These are phyloP conservation scores for Fusarium chaquense DNA, from an alignment of 2,329 filamentous ascomycete genomes.

Conservation along the genomic window DNA sequence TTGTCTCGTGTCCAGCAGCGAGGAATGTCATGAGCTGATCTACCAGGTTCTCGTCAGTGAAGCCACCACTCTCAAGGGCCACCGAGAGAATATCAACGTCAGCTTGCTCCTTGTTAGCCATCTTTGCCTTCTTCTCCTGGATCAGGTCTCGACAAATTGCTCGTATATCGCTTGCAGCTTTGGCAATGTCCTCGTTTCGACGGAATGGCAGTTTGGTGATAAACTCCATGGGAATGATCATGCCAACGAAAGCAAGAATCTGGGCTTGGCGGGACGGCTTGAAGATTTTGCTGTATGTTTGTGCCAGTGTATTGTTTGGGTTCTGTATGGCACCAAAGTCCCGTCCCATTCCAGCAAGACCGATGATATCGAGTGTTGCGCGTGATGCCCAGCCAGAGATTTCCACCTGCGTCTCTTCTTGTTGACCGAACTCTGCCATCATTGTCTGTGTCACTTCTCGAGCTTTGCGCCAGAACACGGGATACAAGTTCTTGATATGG, in stretches of 20 bases:
- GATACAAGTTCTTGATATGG: constrained; percentile 86
- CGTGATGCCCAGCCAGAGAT: constrained; percentile 73
- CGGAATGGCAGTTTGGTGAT: constrained; percentile 74
- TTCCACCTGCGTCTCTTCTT: constrained; percentile 62
- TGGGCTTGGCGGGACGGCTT: constrained; percentile 63
- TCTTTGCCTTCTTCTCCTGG: constrained; percentile 71
- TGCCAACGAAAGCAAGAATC: constrained; percentile 67
- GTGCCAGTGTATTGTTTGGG: constrained; percentile 68
- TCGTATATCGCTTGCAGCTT: constrained; percentile 70
- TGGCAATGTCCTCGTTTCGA: constrained; percentile 73
- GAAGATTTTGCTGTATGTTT: constrained; percentile 69
- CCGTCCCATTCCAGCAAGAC: constrained; percentile 75
- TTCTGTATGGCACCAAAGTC: constrained; percentile 76
- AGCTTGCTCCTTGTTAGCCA: constrained; percentile 60
- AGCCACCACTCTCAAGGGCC: constrained; percentile 79
- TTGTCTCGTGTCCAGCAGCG: constrained; percentile 85
- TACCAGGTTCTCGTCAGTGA: constrained; percentile 82
- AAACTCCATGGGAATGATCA: constrained; percentile 74
- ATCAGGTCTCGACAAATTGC: constrained; percentile 76
- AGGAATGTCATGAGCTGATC: constrained; percentile 94
- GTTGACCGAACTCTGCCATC: constrained; percentile 52
- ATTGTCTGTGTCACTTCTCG: constrained; percentile 75
- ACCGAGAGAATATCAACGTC: constrained; percentile 84
- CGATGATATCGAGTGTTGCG: constrained; percentile 81
- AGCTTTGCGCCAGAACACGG: constrained; percentile 84